Evolutionary conservation across 176 grass and related monocot genomes (phyloP).

Genomic region (Aegilops tauschii): DNA sequence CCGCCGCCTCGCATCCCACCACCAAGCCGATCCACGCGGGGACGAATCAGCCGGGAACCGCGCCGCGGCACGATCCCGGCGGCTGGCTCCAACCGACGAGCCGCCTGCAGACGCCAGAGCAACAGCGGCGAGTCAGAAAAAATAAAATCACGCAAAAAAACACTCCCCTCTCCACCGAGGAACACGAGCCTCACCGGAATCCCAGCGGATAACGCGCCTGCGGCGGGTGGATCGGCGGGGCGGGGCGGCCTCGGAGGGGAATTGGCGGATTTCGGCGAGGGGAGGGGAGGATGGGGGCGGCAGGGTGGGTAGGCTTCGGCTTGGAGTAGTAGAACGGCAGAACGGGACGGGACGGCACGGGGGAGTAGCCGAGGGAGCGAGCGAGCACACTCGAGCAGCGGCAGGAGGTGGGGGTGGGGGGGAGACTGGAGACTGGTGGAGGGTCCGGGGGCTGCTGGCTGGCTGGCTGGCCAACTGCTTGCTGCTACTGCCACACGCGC

Average conservation of each 20-base stretch:
- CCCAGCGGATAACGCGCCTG: neutral
- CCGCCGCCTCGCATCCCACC: neutral
- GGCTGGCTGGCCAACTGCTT: conserved; percentile 1
- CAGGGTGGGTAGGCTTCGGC: neutral
- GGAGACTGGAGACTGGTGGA: conserved; percentile 17
- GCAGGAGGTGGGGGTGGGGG: neutral
- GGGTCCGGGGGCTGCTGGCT: conserved; percentile 1
- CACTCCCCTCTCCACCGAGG: neutral
- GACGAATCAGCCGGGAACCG: conserved; percentile 12
- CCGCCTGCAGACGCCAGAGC: conserved; percentile 14
- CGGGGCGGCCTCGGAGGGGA: neutral
- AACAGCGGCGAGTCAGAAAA: neutral
- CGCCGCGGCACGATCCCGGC: neutral
- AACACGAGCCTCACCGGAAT: neutral
- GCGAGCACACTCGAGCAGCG: conserved; percentile 4
- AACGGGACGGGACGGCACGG: conserved; percentile 1
- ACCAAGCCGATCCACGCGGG: conserved; percentile 8
- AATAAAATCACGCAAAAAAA: neutral
- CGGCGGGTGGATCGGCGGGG: conserved; percentile 18
- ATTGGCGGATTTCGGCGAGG: conserved; percentile 6
- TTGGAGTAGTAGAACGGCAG: conserved; percentile 11
- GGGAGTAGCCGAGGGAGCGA: conserved; percentile 26
- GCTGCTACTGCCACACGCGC: conserved; percentile 10
- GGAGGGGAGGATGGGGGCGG: neutral
- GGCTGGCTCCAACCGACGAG: neutral